phyloP scores from a whole-genome alignment of 2,329 filamentous ascomycete genomes.

The Penicillium vulpinum region DNA sequence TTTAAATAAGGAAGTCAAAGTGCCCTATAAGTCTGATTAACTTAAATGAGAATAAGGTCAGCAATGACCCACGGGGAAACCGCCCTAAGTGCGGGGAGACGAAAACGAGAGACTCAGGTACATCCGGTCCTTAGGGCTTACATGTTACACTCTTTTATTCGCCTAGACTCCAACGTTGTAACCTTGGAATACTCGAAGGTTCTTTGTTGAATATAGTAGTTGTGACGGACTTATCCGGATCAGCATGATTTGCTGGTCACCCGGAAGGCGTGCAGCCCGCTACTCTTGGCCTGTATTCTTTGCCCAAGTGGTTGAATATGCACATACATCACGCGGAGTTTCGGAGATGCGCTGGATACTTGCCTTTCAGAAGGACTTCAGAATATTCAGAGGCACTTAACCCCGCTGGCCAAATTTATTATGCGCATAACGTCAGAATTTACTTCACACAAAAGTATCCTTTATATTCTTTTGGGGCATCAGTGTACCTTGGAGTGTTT shows the following conservation, averaged over 20 bases:
- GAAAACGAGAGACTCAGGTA: neutral
- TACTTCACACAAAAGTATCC: neutral
- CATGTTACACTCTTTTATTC: neutral
- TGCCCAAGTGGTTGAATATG: neutral
- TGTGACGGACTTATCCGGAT: too few species aligned
- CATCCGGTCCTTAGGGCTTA: neutral
- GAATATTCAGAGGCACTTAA: neutral
- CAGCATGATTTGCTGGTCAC: neutral
- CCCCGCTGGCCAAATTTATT: neutral
- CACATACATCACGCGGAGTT: neutral
- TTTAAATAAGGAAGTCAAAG: neutral
- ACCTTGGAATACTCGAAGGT: neutral
- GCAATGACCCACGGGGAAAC: neutral
- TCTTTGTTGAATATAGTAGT: neutral
- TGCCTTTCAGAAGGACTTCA: neutral
- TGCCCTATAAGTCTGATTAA: neutral
- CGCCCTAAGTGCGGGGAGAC: neutral
- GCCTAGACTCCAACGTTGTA: neutral
- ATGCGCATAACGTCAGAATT: too few species aligned
- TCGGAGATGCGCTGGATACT: neutral
- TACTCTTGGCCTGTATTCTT: neutral
- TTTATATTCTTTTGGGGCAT: neutral
- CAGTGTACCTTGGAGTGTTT: neutral
- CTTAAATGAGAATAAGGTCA: constrained; percentile 7
- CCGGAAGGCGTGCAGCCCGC: neutral